phyloP scores from a whole-genome alignment of 2,329 filamentous ascomycete genomes.

The Monosporascus sp. region DNA sequence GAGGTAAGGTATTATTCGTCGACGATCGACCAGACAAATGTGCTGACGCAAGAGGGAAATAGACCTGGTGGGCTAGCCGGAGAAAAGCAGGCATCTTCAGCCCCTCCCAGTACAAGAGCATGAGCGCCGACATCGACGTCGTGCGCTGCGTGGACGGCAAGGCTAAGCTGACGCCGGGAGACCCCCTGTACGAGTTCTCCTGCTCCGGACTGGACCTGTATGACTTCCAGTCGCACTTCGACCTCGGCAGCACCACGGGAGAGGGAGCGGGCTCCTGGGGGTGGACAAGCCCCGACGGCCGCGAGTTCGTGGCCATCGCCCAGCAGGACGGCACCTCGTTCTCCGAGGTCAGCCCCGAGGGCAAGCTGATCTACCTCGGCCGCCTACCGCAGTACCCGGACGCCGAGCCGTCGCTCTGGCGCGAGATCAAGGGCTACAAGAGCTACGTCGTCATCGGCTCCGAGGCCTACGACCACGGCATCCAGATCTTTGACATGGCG shows the following conservation, averaged over 20 bases:
- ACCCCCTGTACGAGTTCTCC: conserved; percentile 25
- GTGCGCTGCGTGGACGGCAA: conserved; percentile 21
- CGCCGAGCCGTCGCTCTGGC: conserved; percentile 41
- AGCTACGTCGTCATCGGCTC: conserved; percentile 33
- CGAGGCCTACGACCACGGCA: conserved; percentile 44
- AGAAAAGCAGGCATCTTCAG: conserved; percentile 22
- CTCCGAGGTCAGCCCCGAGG: conserved; percentile 43
- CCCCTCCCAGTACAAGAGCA: conserved; percentile 23
- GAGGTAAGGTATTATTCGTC: conserved; percentile 12
- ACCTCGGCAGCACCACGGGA: conserved; percentile 27
- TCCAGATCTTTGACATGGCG: conserved; percentile 60
- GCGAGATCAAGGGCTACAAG: conserved; percentile 42
- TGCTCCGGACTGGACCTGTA: conserved; percentile 29
- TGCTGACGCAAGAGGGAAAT: neutral
- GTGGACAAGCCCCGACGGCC: conserved; percentile 45
- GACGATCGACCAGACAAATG: neutral
- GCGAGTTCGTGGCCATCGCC: conserved; percentile 49
- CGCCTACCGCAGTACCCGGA: conserved; percentile 42
- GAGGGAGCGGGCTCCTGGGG: conserved; percentile 42
- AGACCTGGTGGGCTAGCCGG: conserved; percentile 25
- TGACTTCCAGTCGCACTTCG: conserved; percentile 30
- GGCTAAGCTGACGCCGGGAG: conserved; percentile 18
- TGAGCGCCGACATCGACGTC: conserved; percentile 13
- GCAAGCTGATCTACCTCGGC: conserved; percentile 48
- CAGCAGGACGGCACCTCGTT: conserved; percentile 51